Evolutionary conservation across 2,329 filamentous ascomycete genomes (phyloP), one percentile per base, ranked within the genome.

Genomic region (Ophiostoma angusticollis): DNA sequence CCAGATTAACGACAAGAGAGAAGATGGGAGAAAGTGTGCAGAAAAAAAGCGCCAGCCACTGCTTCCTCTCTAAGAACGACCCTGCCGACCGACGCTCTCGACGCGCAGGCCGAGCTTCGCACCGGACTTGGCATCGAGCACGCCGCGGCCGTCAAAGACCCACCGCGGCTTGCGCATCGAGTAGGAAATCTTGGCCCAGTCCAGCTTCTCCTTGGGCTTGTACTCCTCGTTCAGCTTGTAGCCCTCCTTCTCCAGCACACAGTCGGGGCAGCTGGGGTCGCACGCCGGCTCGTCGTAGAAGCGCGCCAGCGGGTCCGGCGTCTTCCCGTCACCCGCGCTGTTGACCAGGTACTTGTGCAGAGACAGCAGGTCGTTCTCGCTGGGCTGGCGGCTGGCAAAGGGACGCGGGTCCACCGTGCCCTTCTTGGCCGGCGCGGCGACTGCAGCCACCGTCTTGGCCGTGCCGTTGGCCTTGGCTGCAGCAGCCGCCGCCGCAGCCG

Each of bases 131-230:
- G 59, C 60, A 46, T 73, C 65, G 33, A 73, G 62, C 22, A 72
- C 62, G 28, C 68, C 67, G 39, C 66, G 65, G n/a, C 70, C 70
- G 43, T 74, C 69, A 54, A 74, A 74, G 19, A 73, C 57, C 67
- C 67, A 72, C 41, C 63, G 65, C 9, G 70, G 69, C 55, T 67
- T 64, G 35, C 58, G 59, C 67, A 73, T 72, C 45, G 55, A 52
- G 37, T 59, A 52, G 31, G 66, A 58, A 31, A 73, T 66, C 53
- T 57, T 61, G 39, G 56, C 58, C 69, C 70, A 74, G 56, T 73
- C 65, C 14, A 73, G 51, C 27, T 54, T 58, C 52, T 65, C 65
- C 53, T 63, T 68, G 39, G 59, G 47, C 47, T 59, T 61, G 54
- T 66, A 62, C 50, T 66, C 64, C 40, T 49, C 44, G 40, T 47